phyloP scores from a whole-genome alignment of 2,329 filamentous ascomycete species.

The Aspergillus novofumigatus region DNA sequence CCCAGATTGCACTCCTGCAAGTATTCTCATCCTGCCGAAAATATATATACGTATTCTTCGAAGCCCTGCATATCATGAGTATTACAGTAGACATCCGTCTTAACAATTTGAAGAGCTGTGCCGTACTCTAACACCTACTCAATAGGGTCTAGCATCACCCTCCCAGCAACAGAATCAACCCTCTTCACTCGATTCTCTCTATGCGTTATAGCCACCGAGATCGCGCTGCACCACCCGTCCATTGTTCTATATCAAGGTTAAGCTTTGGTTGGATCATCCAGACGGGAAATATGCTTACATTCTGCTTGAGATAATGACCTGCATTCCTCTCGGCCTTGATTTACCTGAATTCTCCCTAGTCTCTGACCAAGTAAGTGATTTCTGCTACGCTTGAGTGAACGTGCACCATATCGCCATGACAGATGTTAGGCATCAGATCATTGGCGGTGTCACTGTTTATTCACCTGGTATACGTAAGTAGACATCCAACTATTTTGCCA shows the following conservation, averaged over 20 bases:
- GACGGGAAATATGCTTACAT: neutral
- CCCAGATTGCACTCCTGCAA: neutral
- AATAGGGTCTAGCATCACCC: neutral
- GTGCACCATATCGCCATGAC: no score
- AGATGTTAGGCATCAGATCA: no score
- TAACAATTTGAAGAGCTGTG: no score
- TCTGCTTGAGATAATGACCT: neutral
- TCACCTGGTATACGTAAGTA: neutral
- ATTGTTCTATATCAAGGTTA: neutral
- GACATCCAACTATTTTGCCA: neutral
- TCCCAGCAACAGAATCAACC: neutral
- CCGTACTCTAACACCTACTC: neutral
- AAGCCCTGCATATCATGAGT: neutral
- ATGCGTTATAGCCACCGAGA: neutral
- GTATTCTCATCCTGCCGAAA: neutral
- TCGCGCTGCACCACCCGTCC: neutral
- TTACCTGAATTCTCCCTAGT: no score
- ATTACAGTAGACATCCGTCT: no score
- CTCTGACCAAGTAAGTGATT: no score
- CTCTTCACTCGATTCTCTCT: neutral
- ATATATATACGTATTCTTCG: neutral
- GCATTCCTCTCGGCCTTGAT: neutral
- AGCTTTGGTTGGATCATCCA: neutral
- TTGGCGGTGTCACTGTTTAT: no score
- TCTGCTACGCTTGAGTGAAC: no score